Evolutionary conservation across 176 grass and related monocot species (phyloP).

Genomic region (Juncus inflexus): DNA sequence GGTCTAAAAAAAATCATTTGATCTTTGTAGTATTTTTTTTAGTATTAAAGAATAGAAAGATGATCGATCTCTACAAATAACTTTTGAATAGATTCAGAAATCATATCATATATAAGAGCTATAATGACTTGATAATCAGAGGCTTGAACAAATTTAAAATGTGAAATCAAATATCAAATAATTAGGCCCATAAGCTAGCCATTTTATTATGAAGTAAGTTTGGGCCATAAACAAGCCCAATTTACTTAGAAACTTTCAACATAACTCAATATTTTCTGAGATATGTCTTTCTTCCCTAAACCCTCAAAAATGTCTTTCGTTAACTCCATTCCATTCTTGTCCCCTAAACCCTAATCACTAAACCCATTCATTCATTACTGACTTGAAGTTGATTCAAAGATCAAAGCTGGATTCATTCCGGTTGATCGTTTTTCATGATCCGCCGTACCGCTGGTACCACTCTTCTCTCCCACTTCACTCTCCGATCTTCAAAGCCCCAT

Average conservation of each 20-base stretch:
- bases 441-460: slow-evolving; percentile 28
- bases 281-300: slow-evolving; percentile 1
- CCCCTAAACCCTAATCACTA: neutral
- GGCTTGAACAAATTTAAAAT: no score
- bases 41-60: neutral
- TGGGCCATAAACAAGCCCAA: no score
- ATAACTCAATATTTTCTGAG: no score
- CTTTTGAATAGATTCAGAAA: no score
- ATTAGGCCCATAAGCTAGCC: no score
- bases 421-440: slow-evolving; percentile 30
- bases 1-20: neutral
- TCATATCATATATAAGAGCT: no score
- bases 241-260: no score
- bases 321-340: neutral
- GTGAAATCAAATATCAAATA: no score
- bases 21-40: no score
- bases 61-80: no score
- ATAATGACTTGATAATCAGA: no score
- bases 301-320: neutral
- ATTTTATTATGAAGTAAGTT: no score
- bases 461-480: slow-evolving; percentile 26
- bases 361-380: neutral
- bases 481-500: slow-evolving; percentile 17
- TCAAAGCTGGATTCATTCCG: slow-evolving; percentile 5
- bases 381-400: neutral